Base-by-base conservation (phyloP, 2,329 filamentous ascomycete species). In the Colletotrichum chlorophyti region DNA sequence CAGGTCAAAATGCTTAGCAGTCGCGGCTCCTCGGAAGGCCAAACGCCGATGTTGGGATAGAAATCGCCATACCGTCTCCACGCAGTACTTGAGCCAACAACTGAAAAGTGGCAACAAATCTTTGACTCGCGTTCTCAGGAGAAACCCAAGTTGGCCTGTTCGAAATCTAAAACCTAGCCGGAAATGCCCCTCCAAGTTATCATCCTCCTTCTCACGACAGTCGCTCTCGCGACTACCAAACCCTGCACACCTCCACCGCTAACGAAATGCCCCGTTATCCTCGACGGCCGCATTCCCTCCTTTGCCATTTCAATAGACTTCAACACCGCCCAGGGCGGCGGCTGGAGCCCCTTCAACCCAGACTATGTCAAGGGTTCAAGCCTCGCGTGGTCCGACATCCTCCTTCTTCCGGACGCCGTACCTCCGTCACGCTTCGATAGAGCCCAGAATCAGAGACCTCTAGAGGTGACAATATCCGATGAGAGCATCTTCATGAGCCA, bases 401-500 rank as follows among this genome's bases (percentile, higher is more conserved):
- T 76, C 55, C 64, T 68, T 48, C 70, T 74, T 63, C 72, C 72
- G 11, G 14, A 31, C 14, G 51, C 35, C 15, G 51, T 12, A 11
- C 52, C 58, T 27, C 50, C 50, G 52, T 64, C 65, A 12, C 75
- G 73, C 40, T 79, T 80, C 68, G 78, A 79, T 64, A 19, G 17
- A 19, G 60, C 61, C 42, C 66, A 68, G 38, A 69, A 58, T 21
- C 69, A 63, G 26, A 66, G 70, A 60, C 66, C 76, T 2, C 58
- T 79, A 59, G 77, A 79, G 66, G 76, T 79, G 17, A 79, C 76
- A 49, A 69, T 80, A 64, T 71, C 69, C 65, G 77, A 79, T 67
- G 58, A 67, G 49, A 76, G 73, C 67, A 72, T 79, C 67, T 80
- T 79, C 69, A 74, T 78, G 70, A 68, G 63, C 27, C 76, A 79